Percentiles rank a stretch among this genome's conserved stretches.
phyloP scores from a whole-genome alignment of 345 rosid species.

The Linum lewisii region DNA sequence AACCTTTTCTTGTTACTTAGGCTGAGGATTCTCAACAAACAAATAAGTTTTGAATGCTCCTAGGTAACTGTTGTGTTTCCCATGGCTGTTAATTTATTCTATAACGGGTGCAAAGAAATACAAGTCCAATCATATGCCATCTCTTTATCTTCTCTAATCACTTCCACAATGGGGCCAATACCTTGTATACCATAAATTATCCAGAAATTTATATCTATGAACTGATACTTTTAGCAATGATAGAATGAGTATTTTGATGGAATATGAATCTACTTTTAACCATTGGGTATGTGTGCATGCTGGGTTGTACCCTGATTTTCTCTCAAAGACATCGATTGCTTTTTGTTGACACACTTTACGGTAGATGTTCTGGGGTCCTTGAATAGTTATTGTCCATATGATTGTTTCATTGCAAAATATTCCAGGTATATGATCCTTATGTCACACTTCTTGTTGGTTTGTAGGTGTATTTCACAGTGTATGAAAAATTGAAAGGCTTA shows the following conservation, averaged over 20 bases:
- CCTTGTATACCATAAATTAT: not conserved
- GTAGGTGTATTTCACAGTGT: constrained; percentile 86
- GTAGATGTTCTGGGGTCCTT: too few relatives aligned
- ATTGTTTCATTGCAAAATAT: too few relatives aligned
- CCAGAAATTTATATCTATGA: not conserved
- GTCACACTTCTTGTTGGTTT: constrained; percentile 11
- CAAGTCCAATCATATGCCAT: not conserved
- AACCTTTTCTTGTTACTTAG: not conserved
- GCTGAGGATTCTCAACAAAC: not conserved
- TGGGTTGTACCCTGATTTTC: not conserved
- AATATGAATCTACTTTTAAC: not conserved
- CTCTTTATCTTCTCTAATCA: not conserved
- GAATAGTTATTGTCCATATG: too few relatives aligned
- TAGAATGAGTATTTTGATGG: too few relatives aligned
- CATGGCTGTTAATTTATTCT: not conserved
- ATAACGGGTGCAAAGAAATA: not conserved
- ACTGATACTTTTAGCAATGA: not conserved
- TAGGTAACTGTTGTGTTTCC: not conserved
- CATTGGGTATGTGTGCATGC: not conserved
- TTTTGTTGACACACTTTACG: too few relatives aligned
- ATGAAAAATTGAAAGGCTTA: constrained; percentile 57
- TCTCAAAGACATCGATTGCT: too few relatives aligned
- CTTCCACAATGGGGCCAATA: not conserved
- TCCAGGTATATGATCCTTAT: too few relatives aligned
- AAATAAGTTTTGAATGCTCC: not conserved